Conservation (phyloP, 2,329 filamentous ascomycete genomes). For the Fusarium decemcellulare region DNA sequence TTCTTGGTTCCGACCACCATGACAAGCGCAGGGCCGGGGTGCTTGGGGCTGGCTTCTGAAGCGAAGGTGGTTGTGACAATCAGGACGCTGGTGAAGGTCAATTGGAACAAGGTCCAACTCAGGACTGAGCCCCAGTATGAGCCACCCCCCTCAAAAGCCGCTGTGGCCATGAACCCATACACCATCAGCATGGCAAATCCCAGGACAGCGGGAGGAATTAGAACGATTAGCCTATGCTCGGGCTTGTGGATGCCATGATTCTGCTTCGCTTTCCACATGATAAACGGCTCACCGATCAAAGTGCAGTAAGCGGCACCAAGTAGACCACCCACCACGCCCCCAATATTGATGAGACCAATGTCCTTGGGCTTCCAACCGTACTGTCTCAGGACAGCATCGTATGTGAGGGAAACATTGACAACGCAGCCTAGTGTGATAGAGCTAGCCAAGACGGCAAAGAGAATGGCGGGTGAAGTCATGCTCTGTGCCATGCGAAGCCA, state of each 20-base stretch:
- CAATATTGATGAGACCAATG: neutral
- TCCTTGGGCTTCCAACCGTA: neutral
- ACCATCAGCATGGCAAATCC: conserved; percentile 30
- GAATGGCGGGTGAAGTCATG: conserved; percentile 16
- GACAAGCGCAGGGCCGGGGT: conserved; percentile 15
- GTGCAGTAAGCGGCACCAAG: neutral
- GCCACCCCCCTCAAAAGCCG: neutral
- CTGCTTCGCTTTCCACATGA: conserved; percentile 18
- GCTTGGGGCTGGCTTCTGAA: conserved; percentile 11
- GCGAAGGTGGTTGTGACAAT: conserved; percentile 14
- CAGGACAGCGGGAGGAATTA: conserved; percentile 28
- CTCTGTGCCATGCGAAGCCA: conserved; percentile 16
- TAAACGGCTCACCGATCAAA: neutral
- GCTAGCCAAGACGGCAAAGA: conserved; percentile 11
- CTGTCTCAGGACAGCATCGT: neutral
- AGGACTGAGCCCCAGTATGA: conserved; percentile 7
- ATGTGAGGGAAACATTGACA: neutral
- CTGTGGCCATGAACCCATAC: conserved; percentile 9
- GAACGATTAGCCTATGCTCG: conserved; percentile 33
- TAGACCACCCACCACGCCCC: neutral
- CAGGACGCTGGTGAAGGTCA: conserved; percentile 8
- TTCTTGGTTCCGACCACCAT: conserved; percentile 16
- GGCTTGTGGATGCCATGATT: conserved; percentile 30
- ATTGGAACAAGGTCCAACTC: conserved; percentile 15
- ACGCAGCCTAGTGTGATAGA: conserved; percentile 11